phyloP scores from a whole-genome alignment of 441 rosid species.

The Populus hybrid region DNA sequence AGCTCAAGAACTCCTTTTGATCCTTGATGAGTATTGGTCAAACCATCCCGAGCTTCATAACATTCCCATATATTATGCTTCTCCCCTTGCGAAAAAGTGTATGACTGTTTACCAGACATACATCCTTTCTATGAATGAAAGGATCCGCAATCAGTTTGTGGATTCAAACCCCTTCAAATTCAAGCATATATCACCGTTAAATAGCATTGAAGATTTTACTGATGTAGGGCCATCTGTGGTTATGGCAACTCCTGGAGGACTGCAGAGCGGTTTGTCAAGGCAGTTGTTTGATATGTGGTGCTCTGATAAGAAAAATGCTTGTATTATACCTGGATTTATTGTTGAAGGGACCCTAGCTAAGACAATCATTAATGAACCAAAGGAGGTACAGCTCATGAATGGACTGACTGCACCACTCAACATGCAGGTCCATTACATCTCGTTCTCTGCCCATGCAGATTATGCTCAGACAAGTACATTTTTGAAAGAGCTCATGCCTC shows the following conservation, averaged over 20 bases:
- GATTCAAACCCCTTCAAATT: conserved; percentile 86
- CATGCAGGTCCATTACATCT: too few relatives aligned
- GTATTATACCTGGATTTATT: too few relatives aligned
- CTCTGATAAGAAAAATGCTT: too few relatives aligned
- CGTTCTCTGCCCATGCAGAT: too few relatives aligned
- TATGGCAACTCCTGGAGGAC: conserved; percentile 91
- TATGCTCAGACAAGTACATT: too few relatives aligned
- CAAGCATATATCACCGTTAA: conserved; percentile 74
- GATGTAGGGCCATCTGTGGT: conserved; percentile 92
- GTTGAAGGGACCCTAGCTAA: too few relatives aligned
- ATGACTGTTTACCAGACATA: conserved; percentile 95
- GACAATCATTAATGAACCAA: conserved; percentile 29
- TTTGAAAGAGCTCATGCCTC: too few relatives aligned
- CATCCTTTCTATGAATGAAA: conserved; percentile 87
- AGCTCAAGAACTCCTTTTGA: conserved; percentile 92
- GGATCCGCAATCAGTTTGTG: conserved; percentile 83
- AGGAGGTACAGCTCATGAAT: conserved; percentile 90
- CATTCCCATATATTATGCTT: conserved; percentile 85
- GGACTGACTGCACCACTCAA: conserved; percentile 42
- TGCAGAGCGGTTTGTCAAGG: conserved; percentile 86
- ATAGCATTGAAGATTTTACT: conserved; percentile 73
- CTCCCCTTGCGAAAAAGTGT: conserved; percentile 89
- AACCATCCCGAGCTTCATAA: conserved; percentile 83
- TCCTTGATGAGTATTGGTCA: conserved; percentile 84
- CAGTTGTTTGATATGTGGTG: too few relatives aligned